Base-by-base conservation (phyloP, 768 basidiomycete species). In the Udeniomyces megalosporus region DNA sequence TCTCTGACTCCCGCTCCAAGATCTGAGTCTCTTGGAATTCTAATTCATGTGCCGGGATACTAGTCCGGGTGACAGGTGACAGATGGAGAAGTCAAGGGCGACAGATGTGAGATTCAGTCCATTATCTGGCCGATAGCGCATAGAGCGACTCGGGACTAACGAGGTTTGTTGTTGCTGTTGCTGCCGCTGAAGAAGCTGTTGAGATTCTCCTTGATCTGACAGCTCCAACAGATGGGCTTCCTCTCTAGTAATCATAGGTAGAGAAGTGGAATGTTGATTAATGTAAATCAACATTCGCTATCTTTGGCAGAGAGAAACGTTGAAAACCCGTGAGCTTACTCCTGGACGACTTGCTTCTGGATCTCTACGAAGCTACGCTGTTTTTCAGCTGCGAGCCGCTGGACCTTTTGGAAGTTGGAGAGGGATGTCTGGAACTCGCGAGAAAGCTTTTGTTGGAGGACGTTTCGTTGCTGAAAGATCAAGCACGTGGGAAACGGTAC, bases 21-120 rank as follows among this genome's bases (percentile, higher is more conserved):
- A 95, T 90, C 42, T 97, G 76, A 11, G 88, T 87, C 71, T 99
- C 93, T 73, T 97, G 95, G 71, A 92, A 92, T 15, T 88, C 88
- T 26, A 97, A 80, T 74, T 96, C 93, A 50, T 73, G 72, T 0
- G 70, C 58, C 10, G 72, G 67, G 11, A 73, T 71, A 42, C 38
- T 42, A 42, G 8, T 17, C 10, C 17, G 38, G 17, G 38, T 8
- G 38, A 8, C 8, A 42, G 8, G 10, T 42, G 10, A 42, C 10
- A n/a, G n/a, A n/a, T n/a, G n/a, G n/a, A n/a, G n/a, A n/a, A n/a
- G n/a, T n/a, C n/a, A n/a, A n/a, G n/a, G n/a, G n/a, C n/a, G n/a
- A n/a, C n/a, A n/a, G n/a, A n/a, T n/a, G n/a, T n/a, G n/a, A n/a
- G n/a, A n/a, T n/a, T n/a, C n/a, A n/a, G n/a, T n/a, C n/a, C 14